Conservation (phyloP, 805 yeast species). For the Myxozyma neotropica region DNA sequence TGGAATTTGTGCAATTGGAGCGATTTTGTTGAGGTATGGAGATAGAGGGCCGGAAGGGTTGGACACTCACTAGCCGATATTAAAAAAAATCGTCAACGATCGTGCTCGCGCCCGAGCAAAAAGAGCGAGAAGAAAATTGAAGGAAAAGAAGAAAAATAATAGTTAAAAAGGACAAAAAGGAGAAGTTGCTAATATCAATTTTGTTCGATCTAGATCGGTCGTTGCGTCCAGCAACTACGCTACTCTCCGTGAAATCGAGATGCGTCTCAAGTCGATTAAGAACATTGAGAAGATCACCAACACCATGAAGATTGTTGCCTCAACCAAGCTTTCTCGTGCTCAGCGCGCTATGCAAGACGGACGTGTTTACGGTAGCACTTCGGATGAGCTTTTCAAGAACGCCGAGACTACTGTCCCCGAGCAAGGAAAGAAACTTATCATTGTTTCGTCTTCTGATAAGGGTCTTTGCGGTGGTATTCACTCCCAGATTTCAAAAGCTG, state of each 20-base stretch:
- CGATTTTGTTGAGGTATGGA: no score
- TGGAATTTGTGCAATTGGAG: no score
- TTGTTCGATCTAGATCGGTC: slow-evolving; percentile 13
- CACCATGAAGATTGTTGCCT: slow-evolving; percentile 99
- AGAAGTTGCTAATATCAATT: background rate
- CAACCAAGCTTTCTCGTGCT: slow-evolving; percentile 93
- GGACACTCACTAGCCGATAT: no score
- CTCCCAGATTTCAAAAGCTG: slow-evolving; percentile 88
- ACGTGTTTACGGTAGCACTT: slow-evolving; percentile 79
- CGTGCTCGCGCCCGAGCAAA: no score
- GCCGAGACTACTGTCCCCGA: slow-evolving; percentile 32
- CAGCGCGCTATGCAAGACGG: slow-evolving; percentile 91
- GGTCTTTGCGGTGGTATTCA: slow-evolving; percentile 99
- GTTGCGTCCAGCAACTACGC: slow-evolving; percentile 49
- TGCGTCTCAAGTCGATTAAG: slow-evolving; percentile 96
- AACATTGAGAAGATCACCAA: slow-evolving; percentile 99
- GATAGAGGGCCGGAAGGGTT: no score
- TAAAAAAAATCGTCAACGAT: no score
- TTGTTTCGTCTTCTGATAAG: slow-evolving; percentile 94
- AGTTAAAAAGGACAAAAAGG: background rate
- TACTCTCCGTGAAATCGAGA: slow-evolving; percentile 97
- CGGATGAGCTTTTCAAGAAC: slow-evolving; percentile 73
- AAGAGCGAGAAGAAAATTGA: background rate
- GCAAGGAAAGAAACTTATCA: slow-evolving; percentile 66
- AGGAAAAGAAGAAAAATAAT: background rate